A percentile compares a stretch with the other conserved stretches of the same genome.
Evolutionary conservation across 768 basidiomycete genomes (phyloP).

Genomic region (Tricholoma matsutake): DNA sequence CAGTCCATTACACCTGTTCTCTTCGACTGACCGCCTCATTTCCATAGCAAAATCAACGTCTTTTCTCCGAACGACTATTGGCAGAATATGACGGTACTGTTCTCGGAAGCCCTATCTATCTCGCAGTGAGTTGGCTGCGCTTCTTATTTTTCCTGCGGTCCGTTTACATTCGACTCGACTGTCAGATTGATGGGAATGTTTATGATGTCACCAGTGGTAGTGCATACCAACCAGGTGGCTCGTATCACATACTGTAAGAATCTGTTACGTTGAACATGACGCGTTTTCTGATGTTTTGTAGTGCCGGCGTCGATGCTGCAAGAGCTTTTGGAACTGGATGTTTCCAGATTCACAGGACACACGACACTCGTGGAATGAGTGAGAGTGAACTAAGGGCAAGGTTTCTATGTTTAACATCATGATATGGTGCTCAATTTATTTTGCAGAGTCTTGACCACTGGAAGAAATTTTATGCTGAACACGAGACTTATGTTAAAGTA

Average conservation of each 20-base stretch:
- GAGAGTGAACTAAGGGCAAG: constrained; percentile 69
- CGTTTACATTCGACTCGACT: constrained; percentile 9
- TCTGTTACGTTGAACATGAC: constrained; percentile 1
- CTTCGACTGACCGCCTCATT: background rate
- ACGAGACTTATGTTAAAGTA: constrained; percentile 75
- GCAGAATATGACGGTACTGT: constrained; percentile 69
- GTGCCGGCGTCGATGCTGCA: constrained; percentile 87
- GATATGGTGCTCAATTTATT: background rate
- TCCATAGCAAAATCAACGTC: constrained; percentile 50
- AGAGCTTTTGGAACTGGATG: constrained; percentile 93
- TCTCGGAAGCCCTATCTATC: constrained; percentile 66
- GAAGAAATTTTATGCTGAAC: constrained; percentile 85
- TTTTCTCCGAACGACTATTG: constrained; percentile 75
- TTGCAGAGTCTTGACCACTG: constrained; percentile 75
- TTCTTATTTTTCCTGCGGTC: constrained; percentile 9
- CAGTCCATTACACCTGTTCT: constrained; percentile 14
- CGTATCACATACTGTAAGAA: constrained; percentile 69
- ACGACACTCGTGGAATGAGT: constrained; percentile 82
- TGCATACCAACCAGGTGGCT: constrained; percentile 87
- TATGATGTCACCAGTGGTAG: constrained; percentile 84
- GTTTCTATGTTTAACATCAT: constrained; percentile 4
- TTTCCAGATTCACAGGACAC: constrained; percentile 85
- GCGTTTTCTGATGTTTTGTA: constrained; percentile 8
- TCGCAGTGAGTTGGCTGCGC: constrained; percentile 57
- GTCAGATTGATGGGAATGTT: constrained; percentile 86